Base-by-base conservation (phyloP, 345 rosid species). In the Gossypium australe region DNA sequence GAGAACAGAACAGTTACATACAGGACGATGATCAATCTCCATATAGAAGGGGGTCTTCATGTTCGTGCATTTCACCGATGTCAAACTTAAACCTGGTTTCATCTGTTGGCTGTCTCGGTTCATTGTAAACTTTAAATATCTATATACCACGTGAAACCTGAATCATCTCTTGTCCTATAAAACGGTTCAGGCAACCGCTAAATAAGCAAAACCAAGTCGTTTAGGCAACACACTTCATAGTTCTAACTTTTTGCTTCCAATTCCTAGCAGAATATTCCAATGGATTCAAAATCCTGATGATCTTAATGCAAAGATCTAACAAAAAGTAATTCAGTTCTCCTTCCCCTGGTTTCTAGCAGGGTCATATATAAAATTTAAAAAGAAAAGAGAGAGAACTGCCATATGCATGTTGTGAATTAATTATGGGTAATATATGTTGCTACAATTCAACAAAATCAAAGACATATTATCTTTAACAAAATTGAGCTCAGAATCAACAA, bases 21-120 rank as follows among this genome's bases (percentile, higher is more conserved):
- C 90, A 79, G 86, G 74, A 84, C 87, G 4, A 89, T 89, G 88
- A 75, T 89, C 60, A 87, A 76, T 67, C 91, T 89, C 77, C 87
- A 87, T 48, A 64, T 89, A 5, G 86, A 85, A 38, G 89, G 89
- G 56, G 94, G 94, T 17, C 94, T 89, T 48, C 88, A 83, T 71
- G 84, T 89, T 45, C 65, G 20, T 0, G 83, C 82, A 71, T 24
- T 55, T 64, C 77, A 41, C 72, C 85, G 87, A 80, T 6, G 8
- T 27, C 3, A n/a, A 44, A 53, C 43, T 57, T 73, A 59, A 41
- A 72, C 56, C 29, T 20, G 4, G 18, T 64, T 41, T 64, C 67
- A 17, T 63, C 47, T 12, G 48, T 20, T 38, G 11, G 24, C 60
- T n/a, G 8, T 24, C 68, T 41, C 16, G 12, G 2, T 64, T 38